Base-by-base conservation (phyloP, 352 stramenopile species). In the Pythium vanterpoolii region DNA sequence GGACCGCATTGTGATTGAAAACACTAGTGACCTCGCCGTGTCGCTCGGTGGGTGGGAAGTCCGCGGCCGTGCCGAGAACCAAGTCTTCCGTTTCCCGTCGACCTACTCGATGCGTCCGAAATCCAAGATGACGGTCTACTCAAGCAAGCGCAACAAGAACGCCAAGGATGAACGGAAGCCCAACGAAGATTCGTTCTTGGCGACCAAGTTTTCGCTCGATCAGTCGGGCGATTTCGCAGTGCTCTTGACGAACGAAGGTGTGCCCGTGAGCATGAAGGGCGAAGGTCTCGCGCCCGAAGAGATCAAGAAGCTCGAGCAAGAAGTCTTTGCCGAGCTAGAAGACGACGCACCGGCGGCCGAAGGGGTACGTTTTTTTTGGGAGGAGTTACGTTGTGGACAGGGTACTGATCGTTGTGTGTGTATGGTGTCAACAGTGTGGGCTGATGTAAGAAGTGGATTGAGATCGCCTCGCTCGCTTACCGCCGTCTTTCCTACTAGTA, bases 161-260 rank as follows among this genome's bases (percentile, higher is more conserved):
- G 76, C 79, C 14, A 86, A 86, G 63, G 67, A 89, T 23, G 82
- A 90, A 56, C 76, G 77, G 48, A 87, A 86, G 49, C 74, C 77
- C 46, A 68, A 80, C 56, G 82, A 89, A 63, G 82, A 90, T 42
- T 88, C 79, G 18, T 93, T 90, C 65, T 49, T 89, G 27, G 78
- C 83, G 11, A 91, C 81, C 52, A 91, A 91, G 70, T 90, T 89
- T 51, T 90, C 82, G 42, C 71, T 89, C 48, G 86, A 90, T 57
- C 58, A 68, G 21, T 76, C 72, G 7, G 84, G 79, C 34, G 84
- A 93, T 55, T 87, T 86, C 38, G 79, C 78, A 21, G 67, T 91
- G 59, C 59, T 93, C 10, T 33, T 74, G 45, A 89, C 77, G 36
- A 57, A 70, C 14, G 84, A 93, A 16, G 81, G 81, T n/a, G 68